Conservation (phyloP, 768 basidiomycete genomes). For the Kwoniella dejecticola region DNA sequence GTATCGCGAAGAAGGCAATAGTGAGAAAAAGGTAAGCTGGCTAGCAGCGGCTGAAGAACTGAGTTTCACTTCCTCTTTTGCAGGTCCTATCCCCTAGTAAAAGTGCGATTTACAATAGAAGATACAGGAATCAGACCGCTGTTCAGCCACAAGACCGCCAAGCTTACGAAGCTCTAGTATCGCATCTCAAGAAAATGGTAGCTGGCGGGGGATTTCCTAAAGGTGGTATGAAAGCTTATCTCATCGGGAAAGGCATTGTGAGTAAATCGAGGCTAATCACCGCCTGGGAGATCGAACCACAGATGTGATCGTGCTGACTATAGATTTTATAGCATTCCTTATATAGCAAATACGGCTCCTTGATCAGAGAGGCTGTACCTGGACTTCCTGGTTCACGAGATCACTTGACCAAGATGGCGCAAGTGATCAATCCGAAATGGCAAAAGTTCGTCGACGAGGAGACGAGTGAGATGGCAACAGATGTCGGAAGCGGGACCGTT, state of each 20-base stretch:
- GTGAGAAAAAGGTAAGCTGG: too few relatives aligned
- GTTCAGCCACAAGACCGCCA: background rate
- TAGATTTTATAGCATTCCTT: background rate
- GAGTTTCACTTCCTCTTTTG: background rate
- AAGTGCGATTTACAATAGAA: background rate
- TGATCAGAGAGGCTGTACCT: background rate
- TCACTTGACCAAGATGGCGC: background rate
- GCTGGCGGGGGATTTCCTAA: slow-evolving; percentile 4
- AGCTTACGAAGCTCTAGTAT: background rate
- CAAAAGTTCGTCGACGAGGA: background rate
- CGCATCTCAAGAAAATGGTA: background rate
- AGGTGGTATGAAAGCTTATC: slow-evolving; percentile 6
- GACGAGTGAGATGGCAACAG: too few relatives aligned
- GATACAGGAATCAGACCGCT: background rate
- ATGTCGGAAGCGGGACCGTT: too few relatives aligned
- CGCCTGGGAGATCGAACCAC: too few relatives aligned
- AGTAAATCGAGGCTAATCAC: background rate
- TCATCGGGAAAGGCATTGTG: background rate
- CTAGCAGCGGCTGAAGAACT: too few relatives aligned
- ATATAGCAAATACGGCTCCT: background rate
- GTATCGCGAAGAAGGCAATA: too few relatives aligned
- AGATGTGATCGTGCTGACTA: background rate
- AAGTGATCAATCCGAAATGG: background rate
- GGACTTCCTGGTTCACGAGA: background rate
- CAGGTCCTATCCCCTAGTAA: background rate